Evolutionary conservation across 2,329 filamentous ascomycete genomes (phyloP), one percentile per base, ranked within the genome.

Genomic region (Fusarium sp.): DNA sequence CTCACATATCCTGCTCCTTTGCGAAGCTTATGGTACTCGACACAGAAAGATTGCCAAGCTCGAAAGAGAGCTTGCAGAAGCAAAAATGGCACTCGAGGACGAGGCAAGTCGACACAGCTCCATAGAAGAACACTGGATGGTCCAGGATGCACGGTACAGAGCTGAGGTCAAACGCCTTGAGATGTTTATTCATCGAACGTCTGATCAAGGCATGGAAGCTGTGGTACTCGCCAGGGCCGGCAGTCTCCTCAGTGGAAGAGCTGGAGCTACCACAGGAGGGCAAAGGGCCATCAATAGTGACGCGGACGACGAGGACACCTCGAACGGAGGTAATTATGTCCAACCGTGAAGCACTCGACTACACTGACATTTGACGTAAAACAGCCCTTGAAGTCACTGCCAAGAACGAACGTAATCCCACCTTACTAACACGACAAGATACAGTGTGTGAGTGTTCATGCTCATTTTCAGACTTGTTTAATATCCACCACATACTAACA

Each of bases 211-310:
- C 7, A 77, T 86, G 37, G 83, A 83, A 61, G 82, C 82, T n/a
- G 85, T 86, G 5, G 77, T 82, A 2, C 66, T 86, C 29, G 84
- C 83, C 18, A 80, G 84, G 46, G 80, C 82, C 9, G 80, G 80
- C 19, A 86, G 83, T 45, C 70, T 86, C 19, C 61, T 79, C n/a
- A 73, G 73, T 35, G 49, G 58, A 38, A 63, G 35, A 25, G 27
- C 57, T 48, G 33, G 31, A 41, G 49, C 29, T 46, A 33, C 25
- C n/a, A 21, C 33, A 38, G 33, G 31, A 35, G 54, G 45, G 7
- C 23, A 19, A 60, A 55, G 18, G 4, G 21, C 42, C 15, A 29
- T 19, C 15, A 33, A 46, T 14, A 38, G 38, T 44, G 42, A 58
- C 18, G 12, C 38, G 44, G 44, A 21, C 12, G 27, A 46, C 35